Evolutionary conservation across 1,284 basidiomycete species (phyloP), one percentile per base, ranked within the genome.

Genomic region (Papiliotrema terrestris): DNA sequence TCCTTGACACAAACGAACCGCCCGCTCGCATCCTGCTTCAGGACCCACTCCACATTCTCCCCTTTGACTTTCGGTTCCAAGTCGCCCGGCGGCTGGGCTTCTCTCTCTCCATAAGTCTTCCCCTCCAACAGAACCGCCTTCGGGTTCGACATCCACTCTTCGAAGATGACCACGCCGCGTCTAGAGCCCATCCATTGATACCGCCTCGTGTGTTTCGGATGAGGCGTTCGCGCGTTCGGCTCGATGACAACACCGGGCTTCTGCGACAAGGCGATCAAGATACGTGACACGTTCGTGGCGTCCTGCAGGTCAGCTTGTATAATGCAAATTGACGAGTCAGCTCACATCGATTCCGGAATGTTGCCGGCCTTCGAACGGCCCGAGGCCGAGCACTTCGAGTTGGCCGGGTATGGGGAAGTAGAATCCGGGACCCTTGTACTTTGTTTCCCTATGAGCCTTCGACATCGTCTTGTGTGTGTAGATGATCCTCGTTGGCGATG

Each of bases 311-410:
- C 41, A 20, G 20, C 45, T 4, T 9, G 25, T 36, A 5, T 8
- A 4, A 35, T 49, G 36, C 20, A 9, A 1, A 35, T 4, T 13
- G 13, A 35, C 4, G 11, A 37, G 20, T n/a, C 25, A 8, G 84
- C 88, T 80, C 63, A 91, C 90, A 73, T 91, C 89, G 42, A 94
- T 87, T 20, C 92, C 92, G 65, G 85, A 86, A 74, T 96, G 92
- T 58, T 85, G 82, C 63, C 88, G 83, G 15, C 92, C 92, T 71
- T 86, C 78, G 67, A 96, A 96, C 1, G 64, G 62, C 0, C 74
- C 71, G 35, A 79, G 56, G 4, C 80, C 67, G 2, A 79, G 63
- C 8, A 63, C 64, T n/a, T 58, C 54, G 14, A 79, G 56, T 62
- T 78, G 75, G 1, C 69, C 73, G 0, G 67, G 58, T 26, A 80